These are phyloP conservation scores for Arthrobotrys entomopaga DNA, from an alignment of 2,329 filamentous ascomycete genomes.

Conservation along the genomic window DNA sequence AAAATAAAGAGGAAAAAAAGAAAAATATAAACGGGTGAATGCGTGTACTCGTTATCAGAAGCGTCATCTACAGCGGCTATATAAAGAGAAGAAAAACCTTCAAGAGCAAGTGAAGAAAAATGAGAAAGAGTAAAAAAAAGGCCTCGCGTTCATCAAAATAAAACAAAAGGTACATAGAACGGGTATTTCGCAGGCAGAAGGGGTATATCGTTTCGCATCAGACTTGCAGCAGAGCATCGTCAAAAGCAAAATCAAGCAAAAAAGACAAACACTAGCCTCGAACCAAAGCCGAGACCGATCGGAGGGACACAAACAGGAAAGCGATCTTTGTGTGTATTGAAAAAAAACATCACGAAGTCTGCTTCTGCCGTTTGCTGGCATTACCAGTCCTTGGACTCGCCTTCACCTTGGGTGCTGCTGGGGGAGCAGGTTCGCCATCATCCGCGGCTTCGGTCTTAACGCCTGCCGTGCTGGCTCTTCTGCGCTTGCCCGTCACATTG, in stretches of 20 bases:
- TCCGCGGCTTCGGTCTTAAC: constrained; percentile 62
- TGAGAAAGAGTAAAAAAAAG: constrained; percentile 38
- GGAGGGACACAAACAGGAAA: constrained; percentile 19
- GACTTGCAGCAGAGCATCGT: constrained; percentile 44
- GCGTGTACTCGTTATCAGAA: constrained; percentile 56
- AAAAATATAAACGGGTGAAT: constrained; percentile 41
- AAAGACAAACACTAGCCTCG: no score
- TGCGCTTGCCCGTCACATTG: constrained; percentile 61
- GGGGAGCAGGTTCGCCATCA: constrained; percentile 56
- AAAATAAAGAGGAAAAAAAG: constrained; percentile 2
- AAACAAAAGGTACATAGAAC: constrained; percentile 29
- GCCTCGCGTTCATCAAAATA: constrained; percentile 44
- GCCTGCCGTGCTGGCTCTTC: constrained; percentile 61
- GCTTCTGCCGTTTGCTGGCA: constrained; percentile 62
- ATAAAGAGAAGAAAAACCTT: constrained; percentile 22
- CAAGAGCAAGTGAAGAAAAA: constrained; percentile 10
- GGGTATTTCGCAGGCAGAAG: constrained; percentile 53
- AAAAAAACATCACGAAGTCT: constrained; percentile 57
- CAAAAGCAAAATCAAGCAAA: constrained; percentile 35
- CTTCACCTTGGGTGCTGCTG: constrained; percentile 59
- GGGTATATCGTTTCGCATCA: constrained; percentile 57
- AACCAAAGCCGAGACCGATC: background rate
- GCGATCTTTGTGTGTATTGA: background rate
- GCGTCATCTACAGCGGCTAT: constrained; percentile 54
- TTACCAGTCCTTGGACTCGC: constrained; percentile 62